Conservation (phyloP, 1,139 yeast species). For the Eremothecium sinecaudum region DNA sequence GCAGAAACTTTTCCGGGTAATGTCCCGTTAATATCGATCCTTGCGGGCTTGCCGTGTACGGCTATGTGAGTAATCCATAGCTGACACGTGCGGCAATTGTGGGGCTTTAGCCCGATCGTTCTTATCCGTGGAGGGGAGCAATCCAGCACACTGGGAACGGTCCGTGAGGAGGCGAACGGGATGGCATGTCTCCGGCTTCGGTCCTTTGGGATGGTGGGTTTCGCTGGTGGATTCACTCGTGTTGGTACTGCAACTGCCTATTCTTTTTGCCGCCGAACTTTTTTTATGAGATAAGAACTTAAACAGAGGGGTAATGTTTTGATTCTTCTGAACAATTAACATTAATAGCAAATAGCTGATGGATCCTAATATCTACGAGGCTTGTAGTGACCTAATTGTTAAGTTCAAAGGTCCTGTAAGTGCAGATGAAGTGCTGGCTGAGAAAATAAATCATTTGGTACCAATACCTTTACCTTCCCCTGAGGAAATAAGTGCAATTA, state of each 20-base stretch:
- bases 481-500: conserved; percentile 19
- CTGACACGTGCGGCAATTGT: conserved; percentile 21
- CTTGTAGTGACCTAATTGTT: conserved; percentile 24
- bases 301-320: no score
- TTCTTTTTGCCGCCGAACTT: no score
- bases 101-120: conserved; percentile 20
- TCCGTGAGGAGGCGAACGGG: conserved; percentile 39
- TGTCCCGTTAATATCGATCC: conserved; percentile 36
- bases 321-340: no score
- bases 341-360: no score
- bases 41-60: conserved; percentile 28
- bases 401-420: conserved; percentile 22
- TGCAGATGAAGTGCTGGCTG: conserved; percentile 28
- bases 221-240: no score
- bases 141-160: conserved; percentile 36
- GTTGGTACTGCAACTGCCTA: no score
- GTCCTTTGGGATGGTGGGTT: no score
- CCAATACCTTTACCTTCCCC: conserved; percentile 28
- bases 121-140: conserved; percentile 37
- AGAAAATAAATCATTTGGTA: conserved; percentile 20
- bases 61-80: conserved; percentile 31
- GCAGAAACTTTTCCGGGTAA: no score
- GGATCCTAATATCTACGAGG: conserved; percentile 27
- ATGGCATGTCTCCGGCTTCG: conserved; percentile 29
- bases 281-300: no score